phyloP scores from a whole-genome alignment of 441 rosid species.

The Aquilaria agallochum region DNA sequence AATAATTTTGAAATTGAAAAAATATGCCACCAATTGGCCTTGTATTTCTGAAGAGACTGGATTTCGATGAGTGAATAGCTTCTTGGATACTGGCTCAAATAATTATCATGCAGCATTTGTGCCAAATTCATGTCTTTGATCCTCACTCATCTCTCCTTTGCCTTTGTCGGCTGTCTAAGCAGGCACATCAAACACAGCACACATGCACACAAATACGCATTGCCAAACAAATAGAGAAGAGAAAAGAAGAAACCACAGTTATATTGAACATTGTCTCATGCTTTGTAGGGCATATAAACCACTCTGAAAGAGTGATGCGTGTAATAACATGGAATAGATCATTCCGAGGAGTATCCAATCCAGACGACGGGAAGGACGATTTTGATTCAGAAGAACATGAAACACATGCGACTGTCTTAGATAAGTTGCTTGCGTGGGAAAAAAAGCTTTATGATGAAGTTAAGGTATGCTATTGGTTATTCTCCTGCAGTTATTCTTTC shows the following conservation, averaged over 20 bases:
- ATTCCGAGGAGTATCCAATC: constrained; percentile 51
- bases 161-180: too few relatives aligned
- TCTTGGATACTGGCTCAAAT: too few relatives aligned
- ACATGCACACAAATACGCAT: too few relatives aligned
- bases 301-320: constrained; percentile 90
- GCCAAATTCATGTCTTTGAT: too few relatives aligned
- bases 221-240: too few relatives aligned
- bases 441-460: constrained; percentile 97
- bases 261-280: constrained; percentile 2
- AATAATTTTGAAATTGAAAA: too few relatives aligned
- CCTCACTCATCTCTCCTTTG: too few relatives aligned
- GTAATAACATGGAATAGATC: constrained; percentile 95
- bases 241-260: background rate
- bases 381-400: constrained; percentile 72
- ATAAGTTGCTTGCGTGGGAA: constrained; percentile 95
- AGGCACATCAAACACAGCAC: too few relatives aligned
- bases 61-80: too few relatives aligned
- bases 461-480: constrained; percentile 45
- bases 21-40: too few relatives aligned
- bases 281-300: constrained; percentile 78
- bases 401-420: constrained; percentile 94
- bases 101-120: too few relatives aligned
- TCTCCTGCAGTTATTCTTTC: background rate
- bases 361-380: constrained; percentile 63
- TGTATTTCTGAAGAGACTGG: too few relatives aligned